Evolutionary conservation across 2,329 filamentous ascomycete genomes (phyloP).

Genomic region (Xylariomycetidae sp.): DNA sequence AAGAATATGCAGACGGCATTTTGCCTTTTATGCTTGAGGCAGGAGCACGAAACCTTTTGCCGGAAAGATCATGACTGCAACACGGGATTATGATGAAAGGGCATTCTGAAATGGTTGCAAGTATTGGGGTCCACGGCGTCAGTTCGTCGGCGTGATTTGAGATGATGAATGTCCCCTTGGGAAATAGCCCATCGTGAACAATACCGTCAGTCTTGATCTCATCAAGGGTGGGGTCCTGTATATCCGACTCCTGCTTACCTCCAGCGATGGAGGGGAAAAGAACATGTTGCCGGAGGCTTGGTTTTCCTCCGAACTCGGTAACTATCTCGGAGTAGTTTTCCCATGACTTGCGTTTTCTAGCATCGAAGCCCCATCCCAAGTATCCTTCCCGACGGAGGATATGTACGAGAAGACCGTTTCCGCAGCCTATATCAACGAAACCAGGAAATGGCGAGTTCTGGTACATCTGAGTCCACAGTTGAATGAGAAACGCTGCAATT

Average conservation of each 20-base stretch:
- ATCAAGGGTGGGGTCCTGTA: constrained; percentile 12
- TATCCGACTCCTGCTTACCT: constrained; percentile 5
- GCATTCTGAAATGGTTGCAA: constrained; percentile 69
- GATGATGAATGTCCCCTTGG: constrained; percentile 78
- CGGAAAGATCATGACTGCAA: constrained; percentile 83
- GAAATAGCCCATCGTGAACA: constrained; percentile 62
- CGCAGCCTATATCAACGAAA: constrained; percentile 94
- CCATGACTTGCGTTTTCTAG: constrained; percentile 83
- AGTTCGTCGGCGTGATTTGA: constrained; percentile 97
- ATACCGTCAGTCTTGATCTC: too few relatives aligned
- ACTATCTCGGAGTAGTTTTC: constrained; percentile 48
- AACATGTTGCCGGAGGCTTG: constrained; percentile 39
- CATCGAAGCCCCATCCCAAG: constrained; percentile 86
- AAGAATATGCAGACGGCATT: constrained; percentile 70
- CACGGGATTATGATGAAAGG: constrained; percentile 94
- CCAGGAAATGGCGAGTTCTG: constrained; percentile 60
- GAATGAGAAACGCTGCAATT: constrained; percentile 88
- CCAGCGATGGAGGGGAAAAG: constrained; percentile 43
- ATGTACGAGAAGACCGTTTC: constrained; percentile 86
- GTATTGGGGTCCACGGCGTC: constrained; percentile 89
- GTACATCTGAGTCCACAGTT: constrained; percentile 88
- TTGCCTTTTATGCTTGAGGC: constrained; percentile 46
- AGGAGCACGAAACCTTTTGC: constrained; percentile 66
- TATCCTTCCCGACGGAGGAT: constrained; percentile 80
- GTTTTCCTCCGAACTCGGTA: constrained; percentile 15